Evolutionary conservation across 768 basidiomycete species (phyloP), one percentile per base, ranked within the genome.

Genomic region (Dacryopinax spathularia): DNA sequence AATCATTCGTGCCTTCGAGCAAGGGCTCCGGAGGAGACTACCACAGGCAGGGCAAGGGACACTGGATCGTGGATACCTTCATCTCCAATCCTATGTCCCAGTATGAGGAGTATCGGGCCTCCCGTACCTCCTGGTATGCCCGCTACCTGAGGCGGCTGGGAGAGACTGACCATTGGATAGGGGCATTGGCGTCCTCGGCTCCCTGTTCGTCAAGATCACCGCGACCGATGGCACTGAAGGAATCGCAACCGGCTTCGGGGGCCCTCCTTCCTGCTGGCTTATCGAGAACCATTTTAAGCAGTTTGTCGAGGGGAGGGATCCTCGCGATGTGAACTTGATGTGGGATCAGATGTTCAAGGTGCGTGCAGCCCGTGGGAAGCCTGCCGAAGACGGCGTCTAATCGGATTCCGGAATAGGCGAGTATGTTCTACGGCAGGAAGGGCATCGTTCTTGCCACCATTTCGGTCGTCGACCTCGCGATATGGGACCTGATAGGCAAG

Each of bases 121-220:
- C 71, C 16, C 72, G 74, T 16, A 73, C 75, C 7, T 71, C 71
- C 1, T 67, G 63, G 48, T 56, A 29, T 13, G 48, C 31, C 29
- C 5, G 3, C 12, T 29, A 27, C 15, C 29, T 3, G 48, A n/a
- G n/a, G n/a, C n/a, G n/a, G n/a, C n/a, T 13, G 20, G 6, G 2
- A 56, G 29, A 9, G 25, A 29, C 13, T 56, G 48, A 25, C n/a
- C 48, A 13, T 75, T 10, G 25, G 25, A 20, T 20, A 56, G 48
- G 73, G 75, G 75, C 62, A 75, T 76, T 67, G 75, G 73, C 34
- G 75, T 76, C 10, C 73, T 76, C 62, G 75, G 75, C 22, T 72
- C 71, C 27, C 65, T 76, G 60, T 75, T 76, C 63, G 73, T 75
- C 70, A 74, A 73, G 66, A 60, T 76, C 60, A 73, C 73, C 15